Percentiles rank a stretch among this genome's conserved stretches.
Conservation (phyloP, 345 rosid genomes). For the Psidium friedrichsthalianum region DNA sequence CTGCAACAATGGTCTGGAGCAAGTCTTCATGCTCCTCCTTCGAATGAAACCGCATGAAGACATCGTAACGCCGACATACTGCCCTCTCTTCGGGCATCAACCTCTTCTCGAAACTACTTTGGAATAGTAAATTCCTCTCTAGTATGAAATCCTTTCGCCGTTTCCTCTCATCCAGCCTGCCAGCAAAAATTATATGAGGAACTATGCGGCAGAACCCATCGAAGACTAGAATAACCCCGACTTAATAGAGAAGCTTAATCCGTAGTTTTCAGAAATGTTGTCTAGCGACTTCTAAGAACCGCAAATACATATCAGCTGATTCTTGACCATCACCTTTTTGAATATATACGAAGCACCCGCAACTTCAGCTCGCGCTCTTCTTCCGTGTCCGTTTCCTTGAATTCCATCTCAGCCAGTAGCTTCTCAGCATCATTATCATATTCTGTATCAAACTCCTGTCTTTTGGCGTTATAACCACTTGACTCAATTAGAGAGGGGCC, state of each 20-base stretch:
- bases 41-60: slow-evolving; percentile 85
- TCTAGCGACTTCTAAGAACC: not conserved
- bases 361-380: slow-evolving; percentile 81
- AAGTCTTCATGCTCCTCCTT: slow-evolving; percentile 88
- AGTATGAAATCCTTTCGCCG: slow-evolving; percentile 84
- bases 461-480: slow-evolving; percentile 74
- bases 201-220: not conserved
- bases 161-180: slow-evolving; percentile 95
- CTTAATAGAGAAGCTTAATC: not conserved
- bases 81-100: slow-evolving; percentile 74
- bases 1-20: slow-evolving; percentile 56
- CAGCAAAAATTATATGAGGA: not conserved
- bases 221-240: not conserved
- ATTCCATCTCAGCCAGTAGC: slow-evolving; percentile 95
- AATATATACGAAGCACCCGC: slow-evolving; percentile 71
- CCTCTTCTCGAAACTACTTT: slow-evolving; percentile 66
- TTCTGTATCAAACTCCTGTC: slow-evolving; percentile 87
- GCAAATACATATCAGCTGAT: not conserved
- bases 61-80: slow-evolving; percentile 59
- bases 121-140: slow-evolving; percentile 70
- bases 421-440: slow-evolving; percentile 97
- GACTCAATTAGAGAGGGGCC: slow-evolving; percentile 59
- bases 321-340: slow-evolving; percentile 46
- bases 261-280: not conserved
- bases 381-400: slow-evolving; percentile 74